Evolutionary conservation across 78 protist genomes (phyloP).

Genomic region (Polysphondylium violaceum): DNA sequence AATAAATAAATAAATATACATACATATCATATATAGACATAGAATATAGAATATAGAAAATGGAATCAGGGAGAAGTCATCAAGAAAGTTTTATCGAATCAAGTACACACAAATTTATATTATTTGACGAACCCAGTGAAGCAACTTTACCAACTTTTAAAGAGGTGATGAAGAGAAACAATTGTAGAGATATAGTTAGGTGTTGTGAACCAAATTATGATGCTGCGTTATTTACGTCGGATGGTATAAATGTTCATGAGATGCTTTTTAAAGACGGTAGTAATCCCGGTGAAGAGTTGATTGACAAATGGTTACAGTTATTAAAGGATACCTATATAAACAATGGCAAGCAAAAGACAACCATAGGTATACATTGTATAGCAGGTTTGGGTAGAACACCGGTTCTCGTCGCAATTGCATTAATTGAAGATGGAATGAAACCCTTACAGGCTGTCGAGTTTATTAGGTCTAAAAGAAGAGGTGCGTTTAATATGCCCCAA

Average conservation of each 20-base stretch:
- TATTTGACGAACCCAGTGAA: constrained; percentile 32
- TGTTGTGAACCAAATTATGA: constrained; percentile 35
- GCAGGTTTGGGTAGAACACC: constrained; percentile 89
- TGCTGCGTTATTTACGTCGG: background rate
- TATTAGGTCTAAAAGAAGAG: constrained; percentile 60
- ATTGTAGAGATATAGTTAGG: constrained; percentile 16
- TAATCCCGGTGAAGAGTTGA: background rate
- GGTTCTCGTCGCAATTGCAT: constrained; percentile 80
- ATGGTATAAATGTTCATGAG: constrained; percentile 11
- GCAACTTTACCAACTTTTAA: background rate
- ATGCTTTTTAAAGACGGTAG: constrained; percentile 5
- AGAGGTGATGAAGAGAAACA: constrained; percentile 9
- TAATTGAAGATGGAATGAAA: constrained; percentile 70
- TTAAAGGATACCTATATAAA: constrained; percentile 2
- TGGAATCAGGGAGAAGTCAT: constrained; percentile 7
- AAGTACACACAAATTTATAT: constrained; percentile 20
- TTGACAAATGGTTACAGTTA: constrained; percentile 8
- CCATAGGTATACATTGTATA: constrained; percentile 83
- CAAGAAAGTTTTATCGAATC: constrained; percentile 9
- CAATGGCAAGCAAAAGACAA: constrained; percentile 9
- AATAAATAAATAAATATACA: background rate
- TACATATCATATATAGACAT: background rate
- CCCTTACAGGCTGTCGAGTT: constrained; percentile 70
- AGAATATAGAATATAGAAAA: background rate
- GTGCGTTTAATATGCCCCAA: constrained; percentile 83